These are phyloP conservation scores for Colletotrichum truncatum DNA, from an alignment of 2,329 filamentous ascomycete genomes.

Conservation along the genomic window DNA sequence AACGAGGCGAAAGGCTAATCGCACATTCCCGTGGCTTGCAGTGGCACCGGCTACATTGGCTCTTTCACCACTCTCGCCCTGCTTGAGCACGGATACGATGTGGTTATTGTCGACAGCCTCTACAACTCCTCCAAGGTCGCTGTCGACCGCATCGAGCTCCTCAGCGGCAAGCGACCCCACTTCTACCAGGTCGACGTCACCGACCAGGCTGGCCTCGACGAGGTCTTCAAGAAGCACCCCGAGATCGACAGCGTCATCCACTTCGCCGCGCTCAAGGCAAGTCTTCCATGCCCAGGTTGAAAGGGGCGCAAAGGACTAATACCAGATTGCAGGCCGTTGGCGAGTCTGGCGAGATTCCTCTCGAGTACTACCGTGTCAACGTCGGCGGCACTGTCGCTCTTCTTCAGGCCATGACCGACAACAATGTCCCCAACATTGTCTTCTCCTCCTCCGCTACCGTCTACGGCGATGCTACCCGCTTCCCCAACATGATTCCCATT, in stretches of 20 bases:
- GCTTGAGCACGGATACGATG: slow-evolving; percentile 93
- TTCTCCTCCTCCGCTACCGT: slow-evolving; percentile 99
- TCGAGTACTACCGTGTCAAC: slow-evolving; percentile 98
- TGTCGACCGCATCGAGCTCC: slow-evolving; percentile 93
- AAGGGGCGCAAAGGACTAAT: neutral
- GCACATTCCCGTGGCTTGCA: slow-evolving; percentile 48
- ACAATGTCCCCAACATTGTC: slow-evolving; percentile 96
- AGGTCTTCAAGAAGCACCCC: slow-evolving; percentile 87
- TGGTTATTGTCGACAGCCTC: slow-evolving; percentile 94
- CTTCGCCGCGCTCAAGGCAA: slow-evolving; percentile 95
- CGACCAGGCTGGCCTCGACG: slow-evolving; percentile 82
- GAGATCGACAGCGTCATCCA: slow-evolving; percentile 98
- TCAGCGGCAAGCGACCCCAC: slow-evolving; percentile 84
- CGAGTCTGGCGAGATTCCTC: slow-evolving; percentile 90
- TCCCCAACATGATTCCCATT: slow-evolving; percentile 98
- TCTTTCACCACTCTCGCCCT: slow-evolving; percentile 95
- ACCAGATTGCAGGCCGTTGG: slow-evolving; percentile 79
- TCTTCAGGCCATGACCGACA: slow-evolving; percentile 84
- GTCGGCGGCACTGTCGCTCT: slow-evolving; percentile 92
- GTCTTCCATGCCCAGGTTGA: slow-evolving; percentile 29
- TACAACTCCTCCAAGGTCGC: slow-evolving; percentile 96
- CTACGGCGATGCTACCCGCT: slow-evolving; percentile 95
- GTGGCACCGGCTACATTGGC: slow-evolving; percentile 98
- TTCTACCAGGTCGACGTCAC: slow-evolving; percentile 92
- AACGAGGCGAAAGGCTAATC: slow-evolving; percentile 9